These are phyloP conservation scores for Ceratobasidium sp. DNA, from an alignment of 1,284 basidiomycete genomes.

Conservation along the genomic window DNA sequence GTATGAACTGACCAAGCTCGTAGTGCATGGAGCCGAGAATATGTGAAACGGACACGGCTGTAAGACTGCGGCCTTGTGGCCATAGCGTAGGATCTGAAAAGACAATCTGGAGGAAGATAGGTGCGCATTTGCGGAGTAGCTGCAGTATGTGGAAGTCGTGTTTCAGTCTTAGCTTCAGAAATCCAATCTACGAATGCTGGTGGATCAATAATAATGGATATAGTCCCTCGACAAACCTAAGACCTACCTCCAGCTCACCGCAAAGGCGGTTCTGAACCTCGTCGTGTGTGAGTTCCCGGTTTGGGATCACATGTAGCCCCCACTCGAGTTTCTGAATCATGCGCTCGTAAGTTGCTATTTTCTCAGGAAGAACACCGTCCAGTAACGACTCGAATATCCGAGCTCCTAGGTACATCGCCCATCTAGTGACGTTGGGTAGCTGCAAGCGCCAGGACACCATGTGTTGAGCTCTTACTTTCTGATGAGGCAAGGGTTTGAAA, in stretches of 20 bases:
- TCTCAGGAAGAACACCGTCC: neutral
- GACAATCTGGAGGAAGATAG: conserved; percentile 21
- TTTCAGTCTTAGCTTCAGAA: neutral
- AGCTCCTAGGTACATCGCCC: neutral
- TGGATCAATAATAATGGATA: no score
- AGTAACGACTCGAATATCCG: neutral
- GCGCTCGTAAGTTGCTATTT: neutral
- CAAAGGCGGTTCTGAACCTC: neutral
- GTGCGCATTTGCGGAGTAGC: neutral
- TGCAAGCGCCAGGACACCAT: neutral
- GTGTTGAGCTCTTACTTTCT: neutral
- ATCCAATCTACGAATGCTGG: neutral
- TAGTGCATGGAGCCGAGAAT: conserved; percentile 5
- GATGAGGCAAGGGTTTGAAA: conserved; percentile 3
- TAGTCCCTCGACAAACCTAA: no score
- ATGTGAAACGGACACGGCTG: neutral
- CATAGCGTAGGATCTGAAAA: conserved; percentile 17
- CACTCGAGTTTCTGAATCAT: neutral
- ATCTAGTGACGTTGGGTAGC: neutral
- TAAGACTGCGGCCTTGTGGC: neutral
- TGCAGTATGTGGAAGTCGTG: neutral
- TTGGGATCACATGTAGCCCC: neutral
- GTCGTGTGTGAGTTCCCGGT: neutral
- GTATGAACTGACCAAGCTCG: conserved; percentile 10
- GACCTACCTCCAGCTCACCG: conserved; percentile 7